Base-by-base conservation (phyloP, 148 eudicot species). In the Linanthus parryae region DNA sequence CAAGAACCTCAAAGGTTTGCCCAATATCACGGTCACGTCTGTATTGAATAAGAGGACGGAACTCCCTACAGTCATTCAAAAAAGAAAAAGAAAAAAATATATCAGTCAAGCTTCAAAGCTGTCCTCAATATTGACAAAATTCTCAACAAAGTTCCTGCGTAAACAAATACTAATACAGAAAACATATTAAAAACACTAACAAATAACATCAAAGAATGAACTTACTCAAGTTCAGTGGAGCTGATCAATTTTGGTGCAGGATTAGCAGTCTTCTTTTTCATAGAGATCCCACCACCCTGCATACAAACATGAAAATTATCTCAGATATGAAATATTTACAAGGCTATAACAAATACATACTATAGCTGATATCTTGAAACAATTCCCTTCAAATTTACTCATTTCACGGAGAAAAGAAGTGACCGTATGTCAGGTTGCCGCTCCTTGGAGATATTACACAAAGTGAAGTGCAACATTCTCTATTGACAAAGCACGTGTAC, bases 21-120 rank as follows among this genome's bases (percentile, higher is more conserved):
- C 86, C 92, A 5, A 91, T 82, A 38, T 92, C 96, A 52, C 99
- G 96, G 48, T 88, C 96, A 50, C 95, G 90, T 53, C 87, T 68
- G 59, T 31, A 61, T 54, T 88, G 90, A 33, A 92, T 82, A 50
- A 88, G 88, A 56, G 99, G 99, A 36, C 85, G 96, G 57, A 84
- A 77, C 59, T 88, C 99, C 72, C 99, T 92, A 70, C 62, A 70
- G 8, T 41, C 14, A 36, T 15, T 33, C 40, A 49, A 62, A 30
- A 51, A n/a, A 71, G 54, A 69, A 17, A 61, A 35, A 62, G 31
- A 51, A n/a, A 71, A 57, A 69, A 17, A 61, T 28, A 33, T 25
- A 16, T 28, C 42, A 44, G 27, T 29, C 31, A 24, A 51, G 43
- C 50, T 16, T 48, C 14, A 33, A 12, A 17, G 27, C n/a, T n/a